These are phyloP conservation scores for Fraxinus nigra DNA, from an alignment of 305 asterid genomes.

Conservation along the genomic window DNA sequence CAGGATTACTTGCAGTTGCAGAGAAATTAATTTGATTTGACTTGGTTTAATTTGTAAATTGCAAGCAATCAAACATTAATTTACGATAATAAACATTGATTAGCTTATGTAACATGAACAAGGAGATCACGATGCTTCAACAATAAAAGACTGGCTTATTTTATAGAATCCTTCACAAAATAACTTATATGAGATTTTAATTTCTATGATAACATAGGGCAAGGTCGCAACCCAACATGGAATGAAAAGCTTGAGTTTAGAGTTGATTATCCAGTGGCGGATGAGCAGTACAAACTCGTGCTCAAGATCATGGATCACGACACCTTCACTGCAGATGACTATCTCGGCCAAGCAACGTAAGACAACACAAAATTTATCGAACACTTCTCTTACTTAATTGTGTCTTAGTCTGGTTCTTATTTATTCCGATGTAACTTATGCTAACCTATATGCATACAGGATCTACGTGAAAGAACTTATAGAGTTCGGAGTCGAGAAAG, in stretches of 20 bases:
- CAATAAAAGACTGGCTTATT: not conserved
- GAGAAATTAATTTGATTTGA: not conserved
- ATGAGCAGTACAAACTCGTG: slow-evolving; percentile 33
- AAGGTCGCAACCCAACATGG: slow-evolving; percentile 57
- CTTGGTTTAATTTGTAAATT: not conserved
- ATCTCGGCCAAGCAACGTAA: slow-evolving; percentile 40
- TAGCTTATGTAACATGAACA: not conserved
- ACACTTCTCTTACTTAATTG: not conserved
- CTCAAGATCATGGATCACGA: slow-evolving; percentile 46
- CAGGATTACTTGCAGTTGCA: not conserved
- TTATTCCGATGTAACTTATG: not conserved
- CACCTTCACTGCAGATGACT: slow-evolving; percentile 35
- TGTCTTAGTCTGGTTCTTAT: not conserved
- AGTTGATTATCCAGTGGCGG: slow-evolving; percentile 33
- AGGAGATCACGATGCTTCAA: not conserved
- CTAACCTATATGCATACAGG: slow-evolving; percentile 18
- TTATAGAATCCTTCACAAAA: not conserved
- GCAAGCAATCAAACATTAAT: not conserved
- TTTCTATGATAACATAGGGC: slow-evolving; percentile 32
- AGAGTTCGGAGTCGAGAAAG: slow-evolving; percentile 39
- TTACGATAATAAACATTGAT: not conserved
- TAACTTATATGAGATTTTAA: not conserved
- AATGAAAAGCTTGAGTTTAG: slow-evolving; percentile 57
- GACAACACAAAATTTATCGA: not conserved
- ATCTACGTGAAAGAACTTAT: slow-evolving; percentile 40